Conservation (phyloP, 768 basidiomycete genomes). For the Mrakia blollopis region DNA sequence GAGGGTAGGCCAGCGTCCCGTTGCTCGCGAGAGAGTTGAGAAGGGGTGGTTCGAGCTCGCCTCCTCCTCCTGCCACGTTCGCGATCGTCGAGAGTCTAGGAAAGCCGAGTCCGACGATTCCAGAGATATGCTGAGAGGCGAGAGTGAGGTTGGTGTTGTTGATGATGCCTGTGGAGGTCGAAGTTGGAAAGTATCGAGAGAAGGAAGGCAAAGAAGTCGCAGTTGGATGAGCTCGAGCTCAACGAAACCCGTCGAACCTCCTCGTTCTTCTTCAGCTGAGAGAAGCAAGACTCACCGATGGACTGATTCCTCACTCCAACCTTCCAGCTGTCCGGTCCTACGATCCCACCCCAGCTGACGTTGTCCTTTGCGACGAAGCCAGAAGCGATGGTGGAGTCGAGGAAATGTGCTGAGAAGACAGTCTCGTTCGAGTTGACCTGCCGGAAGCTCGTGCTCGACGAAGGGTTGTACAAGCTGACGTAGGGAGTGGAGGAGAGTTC, state of each 20-base stretch:
- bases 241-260: neutral
- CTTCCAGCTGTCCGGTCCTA: conserved; percentile 4
- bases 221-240: neutral
- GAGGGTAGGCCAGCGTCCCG: conserved; percentile 3
- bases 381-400: conserved; percentile 8
- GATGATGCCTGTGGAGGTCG: neutral
- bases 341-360: conserved; percentile 17
- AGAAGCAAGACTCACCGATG: neutral
- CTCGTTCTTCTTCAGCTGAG: too few relatives aligned
- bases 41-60: neutral
- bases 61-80: neutral
- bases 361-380: conserved; percentile 23
- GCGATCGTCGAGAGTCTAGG: conserved; percentile 14
- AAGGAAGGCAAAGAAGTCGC: neutral
- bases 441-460: neutral
- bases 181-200: neutral
- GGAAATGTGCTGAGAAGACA: neutral
- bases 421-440: conserved; percentile 12
- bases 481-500: conserved; percentile 15
- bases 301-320: conserved; percentile 8
- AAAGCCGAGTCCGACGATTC: conserved; percentile 20
- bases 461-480: conserved; percentile 27
- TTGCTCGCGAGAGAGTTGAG: conserved; percentile 23
- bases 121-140: conserved; percentile 22
- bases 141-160: conserved; percentile 25